A percentile compares a stretch with the other conserved stretches of the same genome.
Evolutionary conservation across 345 rosid genomes (phyloP).

Genomic region (Arabidopsis suecica): DNA sequence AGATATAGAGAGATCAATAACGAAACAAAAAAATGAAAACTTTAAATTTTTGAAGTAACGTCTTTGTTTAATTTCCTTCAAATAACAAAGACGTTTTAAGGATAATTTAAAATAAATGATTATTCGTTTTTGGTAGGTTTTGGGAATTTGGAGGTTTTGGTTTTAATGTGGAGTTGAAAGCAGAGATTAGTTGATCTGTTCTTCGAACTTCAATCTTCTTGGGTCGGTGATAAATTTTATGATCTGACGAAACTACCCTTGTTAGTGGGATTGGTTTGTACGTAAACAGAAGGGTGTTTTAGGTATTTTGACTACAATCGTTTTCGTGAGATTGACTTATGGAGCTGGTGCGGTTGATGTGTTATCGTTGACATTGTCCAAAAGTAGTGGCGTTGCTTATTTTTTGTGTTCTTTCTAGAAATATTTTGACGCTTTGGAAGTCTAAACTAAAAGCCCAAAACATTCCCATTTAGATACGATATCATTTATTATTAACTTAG

Average conservation of each 20-base stretch:
- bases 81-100: background rate
- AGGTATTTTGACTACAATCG: background rate
- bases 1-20: slow-evolving; percentile 38
- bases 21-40: background rate
- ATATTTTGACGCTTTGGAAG: background rate
- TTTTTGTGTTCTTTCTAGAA: slow-evolving; percentile 12
- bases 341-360: slow-evolving; percentile 43
- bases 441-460: slow-evolving; percentile 25
- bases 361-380: slow-evolving; percentile 36
- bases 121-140: too few species aligned
- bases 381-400: background rate
- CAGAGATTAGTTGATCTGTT: slow-evolving; percentile 47
- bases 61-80: slow-evolving; percentile 8
- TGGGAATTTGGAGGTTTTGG: slow-evolving; percentile 38
- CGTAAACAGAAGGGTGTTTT: background rate
- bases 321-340: slow-evolving; percentile 30
- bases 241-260: slow-evolving; percentile 22
- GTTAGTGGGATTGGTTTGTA: background rate
- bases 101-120: too few species aligned
- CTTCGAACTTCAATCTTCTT: slow-evolving; percentile 4
- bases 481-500: slow-evolving; percentile 9
- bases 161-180: slow-evolving; percentile 28
- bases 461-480: slow-evolving; percentile 23
- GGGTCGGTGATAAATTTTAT: background rate
- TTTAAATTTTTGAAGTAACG: background rate